Percentiles rank a stretch among this genome's conserved stretches.
phyloP scores from a whole-genome alignment of 2,329 filamentous ascomycete species.

The Epichloe sibirici region DNA sequence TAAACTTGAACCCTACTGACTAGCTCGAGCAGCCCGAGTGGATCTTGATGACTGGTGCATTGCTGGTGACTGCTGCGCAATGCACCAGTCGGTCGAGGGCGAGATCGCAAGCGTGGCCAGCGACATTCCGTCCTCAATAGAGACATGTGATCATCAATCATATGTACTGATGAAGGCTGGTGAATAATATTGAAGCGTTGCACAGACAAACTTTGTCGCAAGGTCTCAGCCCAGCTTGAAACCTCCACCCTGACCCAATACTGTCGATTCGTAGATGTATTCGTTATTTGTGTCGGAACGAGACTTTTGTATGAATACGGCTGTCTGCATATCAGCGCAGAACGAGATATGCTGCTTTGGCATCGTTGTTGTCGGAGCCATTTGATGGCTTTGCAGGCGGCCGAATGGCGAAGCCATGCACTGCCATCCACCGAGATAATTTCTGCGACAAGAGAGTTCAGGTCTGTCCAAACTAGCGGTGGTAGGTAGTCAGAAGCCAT shows the following conservation, averaged over 20 bases:
- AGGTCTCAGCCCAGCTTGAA: slow-evolving; percentile 24
- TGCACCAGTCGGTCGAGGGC: background rate
- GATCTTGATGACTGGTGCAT: slow-evolving; percentile 47
- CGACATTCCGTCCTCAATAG: slow-evolving; percentile 5
- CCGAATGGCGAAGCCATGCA: slow-evolving; percentile 68
- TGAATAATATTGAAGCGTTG: slow-evolving; percentile 16
- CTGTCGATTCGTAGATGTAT: slow-evolving; percentile 6
- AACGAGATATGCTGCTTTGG: slow-evolving; percentile 5
- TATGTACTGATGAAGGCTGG: background rate
- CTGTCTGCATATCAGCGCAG: slow-evolving; percentile 2
- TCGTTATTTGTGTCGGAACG: background rate
- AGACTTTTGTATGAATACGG: background rate
- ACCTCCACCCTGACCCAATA: slow-evolving; percentile 22
- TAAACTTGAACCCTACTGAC: slow-evolving; percentile 51
- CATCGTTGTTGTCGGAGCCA: slow-evolving; percentile 42
- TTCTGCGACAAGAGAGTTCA: slow-evolving; percentile 53
- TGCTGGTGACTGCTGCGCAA: slow-evolving; percentile 18
- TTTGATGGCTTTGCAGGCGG: slow-evolving; percentile 67
- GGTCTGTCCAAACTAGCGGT: slow-evolving; percentile 66
- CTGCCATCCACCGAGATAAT: slow-evolving; percentile 70
- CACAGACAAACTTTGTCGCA: slow-evolving; percentile 23
- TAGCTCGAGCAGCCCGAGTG: slow-evolving; percentile 63
- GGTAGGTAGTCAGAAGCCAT: slow-evolving; percentile 88
- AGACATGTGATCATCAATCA: slow-evolving; percentile 3
- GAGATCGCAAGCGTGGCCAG: background rate